Percentiles rank a stretch among this genome's conserved stretches.
These are phyloP conservation scores for Takakia lepidozioides DNA, from an alignment of 225 moss, liverwort and hornwort genomes.

Conservation along the genomic window DNA sequence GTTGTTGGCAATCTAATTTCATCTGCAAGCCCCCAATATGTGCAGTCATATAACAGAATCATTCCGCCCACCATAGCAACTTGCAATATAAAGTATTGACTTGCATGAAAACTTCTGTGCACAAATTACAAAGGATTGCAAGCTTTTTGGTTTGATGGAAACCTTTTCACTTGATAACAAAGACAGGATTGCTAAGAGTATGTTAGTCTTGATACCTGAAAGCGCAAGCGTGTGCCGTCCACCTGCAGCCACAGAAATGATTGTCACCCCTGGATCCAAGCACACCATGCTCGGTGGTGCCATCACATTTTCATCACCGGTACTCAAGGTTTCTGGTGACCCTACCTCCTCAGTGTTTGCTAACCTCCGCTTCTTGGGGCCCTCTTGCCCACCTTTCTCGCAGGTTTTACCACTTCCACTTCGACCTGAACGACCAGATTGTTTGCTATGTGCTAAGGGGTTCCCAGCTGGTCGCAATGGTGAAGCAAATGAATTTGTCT, in stretches of 20 bases:
- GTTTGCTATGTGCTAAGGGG: slow-evolving; percentile 11
- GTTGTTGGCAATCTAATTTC: no score
- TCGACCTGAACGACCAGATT: slow-evolving; percentile 22
- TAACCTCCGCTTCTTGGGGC: slow-evolving; percentile 44
- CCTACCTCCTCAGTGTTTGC: slow-evolving; percentile 36
- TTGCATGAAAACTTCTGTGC: no score
- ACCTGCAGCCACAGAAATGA: slow-evolving; percentile 79
- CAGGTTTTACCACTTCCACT: slow-evolving; percentile 21
- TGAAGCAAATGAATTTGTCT: slow-evolving; percentile 31
- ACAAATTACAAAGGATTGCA: no score
- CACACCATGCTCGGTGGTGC: slow-evolving; percentile 65
- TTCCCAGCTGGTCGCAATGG: slow-evolving; percentile 15
- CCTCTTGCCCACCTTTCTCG: slow-evolving; percentile 46
- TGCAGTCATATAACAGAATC: no score
- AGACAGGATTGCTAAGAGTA: no score
- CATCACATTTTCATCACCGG: slow-evolving; percentile 49
- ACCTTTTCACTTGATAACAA: no score
- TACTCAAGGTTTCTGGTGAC: slow-evolving; percentile 32
- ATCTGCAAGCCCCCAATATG: no score
- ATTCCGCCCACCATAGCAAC: no score
- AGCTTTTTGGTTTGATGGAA: no score
- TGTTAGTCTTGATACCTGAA: slow-evolving; percentile 45
- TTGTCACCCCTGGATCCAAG: slow-evolving; percentile 59
- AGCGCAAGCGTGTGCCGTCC: slow-evolving; percentile 91
- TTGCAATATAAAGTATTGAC: no score